phyloP scores from a whole-genome alignment of 1,139 yeast genomes.

The Wickerhamiella pararugosa region DNA sequence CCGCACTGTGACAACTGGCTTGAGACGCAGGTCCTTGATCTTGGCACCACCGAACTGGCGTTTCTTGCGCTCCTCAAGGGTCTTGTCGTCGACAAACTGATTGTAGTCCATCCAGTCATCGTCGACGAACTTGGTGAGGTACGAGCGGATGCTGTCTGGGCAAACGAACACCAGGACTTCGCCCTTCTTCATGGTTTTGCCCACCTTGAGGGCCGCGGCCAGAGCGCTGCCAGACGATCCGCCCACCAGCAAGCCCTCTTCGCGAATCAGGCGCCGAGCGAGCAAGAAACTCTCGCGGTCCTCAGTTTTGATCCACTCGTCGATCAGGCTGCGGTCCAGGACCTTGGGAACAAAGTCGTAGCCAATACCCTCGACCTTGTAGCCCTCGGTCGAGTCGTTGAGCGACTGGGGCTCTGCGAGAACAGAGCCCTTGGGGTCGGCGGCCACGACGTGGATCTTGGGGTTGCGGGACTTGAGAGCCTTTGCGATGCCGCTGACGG shows the following conservation, averaged over 20 bases:
- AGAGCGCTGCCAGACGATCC: conserved; percentile 81
- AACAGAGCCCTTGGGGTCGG: conserved; percentile 81
- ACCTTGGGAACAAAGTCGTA: conserved; percentile 82
- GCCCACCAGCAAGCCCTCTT: conserved; percentile 80
- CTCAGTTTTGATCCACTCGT: conserved; percentile 76
- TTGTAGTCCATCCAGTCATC: conserved; percentile 84
- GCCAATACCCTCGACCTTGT: conserved; percentile 86
- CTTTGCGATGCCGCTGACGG: conserved; percentile 62
- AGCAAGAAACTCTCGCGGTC: conserved; percentile 68
- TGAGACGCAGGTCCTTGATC: conserved; percentile 56
- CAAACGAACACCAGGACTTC: conserved; percentile 68
- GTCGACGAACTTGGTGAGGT: conserved; percentile 76
- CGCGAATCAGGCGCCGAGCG: conserved; percentile 70
- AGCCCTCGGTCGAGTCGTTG: conserved; percentile 43
- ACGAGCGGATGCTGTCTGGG: conserved; percentile 82
- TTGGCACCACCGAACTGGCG: conserved; percentile 43
- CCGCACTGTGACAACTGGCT: conserved; percentile 68
- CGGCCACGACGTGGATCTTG: conserved; percentile 51
- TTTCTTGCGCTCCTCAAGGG: conserved; percentile 29
- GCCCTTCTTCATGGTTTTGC: conserved; percentile 41
- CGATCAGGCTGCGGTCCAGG: conserved; percentile 49
- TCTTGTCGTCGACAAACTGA: conserved; percentile 45
- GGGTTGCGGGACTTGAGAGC: conserved; percentile 63
- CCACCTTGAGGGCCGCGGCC: conserved; percentile 64
- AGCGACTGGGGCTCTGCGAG: conserved; percentile 69